These are phyloP conservation scores for Sporobolomyces roseus DNA, from an alignment of 768 basidiomycete species.

Conservation along the genomic window DNA sequence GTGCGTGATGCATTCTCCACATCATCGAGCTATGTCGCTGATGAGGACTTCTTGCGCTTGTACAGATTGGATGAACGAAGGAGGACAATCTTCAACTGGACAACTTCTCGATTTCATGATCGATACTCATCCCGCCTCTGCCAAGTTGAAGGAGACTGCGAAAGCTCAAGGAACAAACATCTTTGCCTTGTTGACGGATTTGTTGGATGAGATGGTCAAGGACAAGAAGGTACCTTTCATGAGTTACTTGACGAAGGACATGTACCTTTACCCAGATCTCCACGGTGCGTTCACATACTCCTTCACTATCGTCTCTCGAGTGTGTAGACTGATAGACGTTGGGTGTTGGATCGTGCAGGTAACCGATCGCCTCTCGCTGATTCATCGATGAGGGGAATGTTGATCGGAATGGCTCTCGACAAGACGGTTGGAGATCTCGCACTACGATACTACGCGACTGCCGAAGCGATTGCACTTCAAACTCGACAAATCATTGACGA, in stretches of 20 bases:
- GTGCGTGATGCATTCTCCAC: conserved; percentile 47
- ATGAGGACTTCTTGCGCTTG: background rate
- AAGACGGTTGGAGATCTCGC: conserved; percentile 73
- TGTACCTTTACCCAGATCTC: conserved; percentile 93
- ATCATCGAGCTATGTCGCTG: background rate
- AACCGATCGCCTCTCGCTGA: conserved; percentile 96
- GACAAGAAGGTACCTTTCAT: conserved; percentile 51
- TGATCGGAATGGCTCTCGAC: conserved; percentile 80
- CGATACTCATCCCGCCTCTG: conserved; percentile 81
- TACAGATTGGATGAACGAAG: conserved; percentile 92
- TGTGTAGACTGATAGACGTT: conserved; percentile 3
- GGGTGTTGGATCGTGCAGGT: conserved; percentile 53
- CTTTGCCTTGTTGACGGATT: conserved; percentile 61
- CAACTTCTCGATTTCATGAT: conserved; percentile 95
- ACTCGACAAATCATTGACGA: conserved; percentile 66
- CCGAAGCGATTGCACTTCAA: conserved; percentile 73
- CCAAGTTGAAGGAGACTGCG: conserved; percentile 62
- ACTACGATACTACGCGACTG: conserved; percentile 79
- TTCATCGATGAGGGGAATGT: conserved; percentile 86
- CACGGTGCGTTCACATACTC: conserved; percentile 59
- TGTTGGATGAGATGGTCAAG: conserved; percentile 56
- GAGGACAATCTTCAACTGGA: conserved; percentile 97
- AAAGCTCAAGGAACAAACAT: conserved; percentile 54
- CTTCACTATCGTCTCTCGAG: background rate
- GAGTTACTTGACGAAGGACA: conserved; percentile 75